Base-by-base conservation (phyloP, 495 filamentous ascomycete species). In the Penicillium dipodomyicola region DNA sequence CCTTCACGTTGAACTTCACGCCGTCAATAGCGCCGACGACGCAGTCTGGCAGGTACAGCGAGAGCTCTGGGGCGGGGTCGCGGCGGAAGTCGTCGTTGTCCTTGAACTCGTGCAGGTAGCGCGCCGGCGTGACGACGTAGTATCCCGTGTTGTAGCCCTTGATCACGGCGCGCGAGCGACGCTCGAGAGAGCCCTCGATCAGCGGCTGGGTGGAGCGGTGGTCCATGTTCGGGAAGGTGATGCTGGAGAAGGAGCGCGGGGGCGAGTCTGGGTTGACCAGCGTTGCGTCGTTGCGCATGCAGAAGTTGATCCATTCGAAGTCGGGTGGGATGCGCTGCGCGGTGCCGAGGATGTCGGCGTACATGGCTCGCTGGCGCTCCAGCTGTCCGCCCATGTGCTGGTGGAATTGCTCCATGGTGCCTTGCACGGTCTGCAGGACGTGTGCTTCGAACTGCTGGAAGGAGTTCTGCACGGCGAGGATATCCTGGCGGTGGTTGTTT, bases 71-170 rank as follows among this genome's bases (percentile, higher is more conserved):
- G 23, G 76, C 71, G 7, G 93, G 92, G 57, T 98, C 95, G 61
- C 82, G 81, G 50, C 80, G 82, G 65, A 89, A 76, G 67, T 96
- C 87, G 71, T 98, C 93, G 67, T 86, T 86, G 65, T 93, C 90
- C 70, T 96, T 96, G 80, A 95, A 97, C 67, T 97, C 94, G 72
- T 97, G 94, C 45, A 98, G 77, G 72, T 87, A 98, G 59, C 88
- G 87, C 20, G 86, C 80, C 0, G 87, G 87, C 3, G 91, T 96
- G 27, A 97, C 84, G 46, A 93, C 92, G 65, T 96, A 98, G 77
- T 92, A 96, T 56, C 79, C 82, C 1, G 89, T 83, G 55, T 81
- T 86, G 72, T 89, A 96, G 56, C 87, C 87, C 63, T 82, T 82
- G 74, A 91, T 83, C 57, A 91, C 81, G 58, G 90, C 88, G 42